These are phyloP conservation scores for Fusarium sacchari DNA, from an alignment of 2,329 filamentous ascomycete genomes.

Conservation along the genomic window DNA sequence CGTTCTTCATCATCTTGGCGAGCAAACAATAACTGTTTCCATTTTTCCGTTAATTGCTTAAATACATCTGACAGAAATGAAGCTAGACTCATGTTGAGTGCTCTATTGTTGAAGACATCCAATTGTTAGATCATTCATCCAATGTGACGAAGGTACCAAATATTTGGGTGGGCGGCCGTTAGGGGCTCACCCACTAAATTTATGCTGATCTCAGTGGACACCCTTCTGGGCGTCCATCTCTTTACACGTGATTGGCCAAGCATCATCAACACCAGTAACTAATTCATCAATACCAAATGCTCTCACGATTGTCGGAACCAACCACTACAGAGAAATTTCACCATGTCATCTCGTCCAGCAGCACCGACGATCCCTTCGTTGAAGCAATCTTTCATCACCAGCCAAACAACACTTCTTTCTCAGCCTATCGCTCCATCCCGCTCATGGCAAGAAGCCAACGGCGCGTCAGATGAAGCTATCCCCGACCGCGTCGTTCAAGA, in stretches of 20 bases:
- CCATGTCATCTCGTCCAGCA: slow-evolving; percentile 25
- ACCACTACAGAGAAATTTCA: background rate
- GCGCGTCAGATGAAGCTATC: slow-evolving; percentile 53
- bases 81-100: background rate
- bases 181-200: background rate
- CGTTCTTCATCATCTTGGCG: background rate
- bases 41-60: background rate
- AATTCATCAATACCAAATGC: background rate
- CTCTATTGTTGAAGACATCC: background rate
- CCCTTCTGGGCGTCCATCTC: background rate
- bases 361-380: slow-evolving; percentile 68
- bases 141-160: no score
- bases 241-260: slow-evolving; percentile 26
- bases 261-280: slow-evolving; percentile 5
- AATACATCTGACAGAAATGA: background rate
- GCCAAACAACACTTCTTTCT: slow-evolving; percentile 71
- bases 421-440: slow-evolving; percentile 66
- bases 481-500: slow-evolving; percentile 64
- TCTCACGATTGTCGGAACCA: background rate
- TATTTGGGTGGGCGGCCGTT: background rate
- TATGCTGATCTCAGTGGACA: background rate
- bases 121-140: background rate
- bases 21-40: background rate
- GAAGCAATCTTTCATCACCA: slow-evolving; percentile 71
- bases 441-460: slow-evolving; percentile 61